Conservation (phyloP, 805 yeast genomes). For the Myxozyma mucilagina region DNA sequence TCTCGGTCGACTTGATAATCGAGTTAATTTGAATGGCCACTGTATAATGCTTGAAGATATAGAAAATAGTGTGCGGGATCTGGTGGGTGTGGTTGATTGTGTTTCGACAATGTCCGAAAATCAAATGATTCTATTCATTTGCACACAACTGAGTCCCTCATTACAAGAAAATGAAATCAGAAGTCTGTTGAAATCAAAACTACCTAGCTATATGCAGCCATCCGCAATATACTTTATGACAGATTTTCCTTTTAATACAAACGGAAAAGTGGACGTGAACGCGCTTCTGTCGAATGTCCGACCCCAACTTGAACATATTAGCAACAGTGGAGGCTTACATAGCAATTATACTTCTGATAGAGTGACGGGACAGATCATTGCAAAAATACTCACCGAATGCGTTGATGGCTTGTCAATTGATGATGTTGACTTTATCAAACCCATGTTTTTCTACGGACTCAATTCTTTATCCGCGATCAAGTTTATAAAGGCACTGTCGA, state of each 20-base stretch:
- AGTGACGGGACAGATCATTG: conserved; percentile 11
- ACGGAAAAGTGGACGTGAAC: conserved; percentile 29
- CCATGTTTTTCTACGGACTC: conserved; percentile 32
- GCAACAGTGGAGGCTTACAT: not conserved
- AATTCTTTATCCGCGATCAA: conserved; percentile 32
- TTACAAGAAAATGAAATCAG: not conserved
- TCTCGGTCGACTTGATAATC: conserved; percentile 37
- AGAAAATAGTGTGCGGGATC: conserved; percentile 11
- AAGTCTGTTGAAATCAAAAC: not conserved
- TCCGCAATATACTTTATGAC: conserved; percentile 9
- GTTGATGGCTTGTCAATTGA: not conserved
- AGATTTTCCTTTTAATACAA: conserved; percentile 27
- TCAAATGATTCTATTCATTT: conserved; percentile 4
- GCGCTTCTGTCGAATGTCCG: not conserved
- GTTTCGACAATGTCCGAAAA: conserved; percentile 14
- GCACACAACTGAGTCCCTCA: not conserved
- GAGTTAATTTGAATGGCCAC: conserved; percentile 39
- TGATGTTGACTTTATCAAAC: not conserved
- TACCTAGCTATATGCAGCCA: conserved; percentile 35
- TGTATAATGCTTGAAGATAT: conserved; percentile 38
- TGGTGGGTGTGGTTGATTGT: conserved; percentile 18
- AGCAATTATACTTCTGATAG: not conserved
- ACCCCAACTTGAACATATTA: not conserved
- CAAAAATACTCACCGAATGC: conserved; percentile 3
- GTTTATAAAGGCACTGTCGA: conserved; percentile 9